A percentile compares a stretch with the other conserved stretches of the same genome.
These are phyloP conservation scores for Cardamine occulta DNA, from an alignment of 345 rosid genomes.

Conservation along the genomic window DNA sequence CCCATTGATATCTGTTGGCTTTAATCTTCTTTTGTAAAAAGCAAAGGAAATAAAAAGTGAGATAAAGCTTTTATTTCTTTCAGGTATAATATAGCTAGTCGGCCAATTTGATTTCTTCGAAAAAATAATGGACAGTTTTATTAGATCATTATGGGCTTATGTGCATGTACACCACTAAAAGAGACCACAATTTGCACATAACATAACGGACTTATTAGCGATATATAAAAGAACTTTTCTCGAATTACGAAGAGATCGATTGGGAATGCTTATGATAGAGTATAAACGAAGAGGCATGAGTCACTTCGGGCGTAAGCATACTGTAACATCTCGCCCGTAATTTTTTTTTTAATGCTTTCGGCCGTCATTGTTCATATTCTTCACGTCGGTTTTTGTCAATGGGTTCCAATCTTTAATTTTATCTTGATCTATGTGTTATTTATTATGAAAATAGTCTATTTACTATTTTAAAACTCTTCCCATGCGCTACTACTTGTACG, in stretches of 20 bases:
- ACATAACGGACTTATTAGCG: neutral
- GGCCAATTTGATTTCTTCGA: neutral
- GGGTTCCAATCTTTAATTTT: neutral
- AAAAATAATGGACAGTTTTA: conserved; percentile 1
- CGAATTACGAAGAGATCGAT: neutral
- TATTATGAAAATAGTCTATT: neutral
- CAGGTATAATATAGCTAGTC: conserved; percentile 1
- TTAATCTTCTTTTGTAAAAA: conserved; percentile 32
- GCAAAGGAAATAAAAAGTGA: conserved; percentile 36
- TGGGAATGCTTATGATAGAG: neutral
- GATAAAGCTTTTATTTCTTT: conserved; percentile 33
- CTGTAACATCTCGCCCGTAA: neutral
- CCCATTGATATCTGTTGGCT: conserved; percentile 21
- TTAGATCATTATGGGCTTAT: conserved; percentile 6
- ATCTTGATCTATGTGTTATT: neutral
- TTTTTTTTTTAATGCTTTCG: neutral
- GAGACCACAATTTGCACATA: conserved; percentile 7
- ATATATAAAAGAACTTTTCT: neutral
- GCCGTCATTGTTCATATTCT: neutral
- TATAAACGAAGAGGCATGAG: neutral
- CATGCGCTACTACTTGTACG: neutral
- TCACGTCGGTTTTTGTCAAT: neutral
- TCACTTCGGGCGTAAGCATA: neutral
- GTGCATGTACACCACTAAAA: conserved; percentile 1
- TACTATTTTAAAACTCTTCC: neutral